These are phyloP conservation scores for Eimeria sp. DNA, from an alignment of 169 alveolate genomes.

Conservation along the genomic window DNA sequence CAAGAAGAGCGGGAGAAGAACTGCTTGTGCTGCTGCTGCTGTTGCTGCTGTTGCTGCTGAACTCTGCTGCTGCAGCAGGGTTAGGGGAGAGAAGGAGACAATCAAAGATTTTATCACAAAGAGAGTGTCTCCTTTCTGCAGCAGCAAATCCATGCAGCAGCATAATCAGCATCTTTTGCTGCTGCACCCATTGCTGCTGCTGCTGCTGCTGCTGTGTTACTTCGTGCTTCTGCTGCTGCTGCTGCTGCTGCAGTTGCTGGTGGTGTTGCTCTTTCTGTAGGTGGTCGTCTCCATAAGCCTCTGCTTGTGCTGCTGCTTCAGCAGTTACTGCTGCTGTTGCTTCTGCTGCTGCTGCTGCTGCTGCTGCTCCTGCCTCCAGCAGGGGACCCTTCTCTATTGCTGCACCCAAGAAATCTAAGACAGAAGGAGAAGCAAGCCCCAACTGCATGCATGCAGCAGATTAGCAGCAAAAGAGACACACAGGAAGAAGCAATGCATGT, in stretches of 20 bases:
- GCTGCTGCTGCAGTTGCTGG: too few species aligned
- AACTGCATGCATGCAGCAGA: neutral
- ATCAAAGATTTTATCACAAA: slow-evolving; percentile 6
- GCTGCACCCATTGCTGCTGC: too few species aligned
- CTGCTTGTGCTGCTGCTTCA: too few species aligned
- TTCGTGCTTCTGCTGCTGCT: too few species aligned
- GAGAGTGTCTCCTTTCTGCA: slow-evolving; percentile 14
- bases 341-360: slow-evolving; percentile 43
- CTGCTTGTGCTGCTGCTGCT: slow-evolving; percentile 42
- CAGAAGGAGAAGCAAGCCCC: neutral
- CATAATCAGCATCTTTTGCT: slow-evolving; percentile 26
- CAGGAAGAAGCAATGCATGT: too few species aligned
- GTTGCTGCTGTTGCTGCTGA: neutral
- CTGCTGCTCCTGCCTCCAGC: neutral
- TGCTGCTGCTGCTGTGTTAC: too few species aligned
- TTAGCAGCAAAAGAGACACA: too few species aligned
- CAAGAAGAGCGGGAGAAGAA: neutral
- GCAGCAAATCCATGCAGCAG: slow-evolving; percentile 60
- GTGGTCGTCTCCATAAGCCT: too few species aligned
- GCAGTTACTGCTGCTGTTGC: too few species aligned
- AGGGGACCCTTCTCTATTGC: slow-evolving; percentile 9
- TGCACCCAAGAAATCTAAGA: neutral
- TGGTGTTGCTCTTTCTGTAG: too few species aligned
- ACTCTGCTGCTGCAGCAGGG: neutral
- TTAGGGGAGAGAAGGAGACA: neutral